Conservation (phyloP, 441 rosid species). For the Pelargonium fulgidum region DNA sequence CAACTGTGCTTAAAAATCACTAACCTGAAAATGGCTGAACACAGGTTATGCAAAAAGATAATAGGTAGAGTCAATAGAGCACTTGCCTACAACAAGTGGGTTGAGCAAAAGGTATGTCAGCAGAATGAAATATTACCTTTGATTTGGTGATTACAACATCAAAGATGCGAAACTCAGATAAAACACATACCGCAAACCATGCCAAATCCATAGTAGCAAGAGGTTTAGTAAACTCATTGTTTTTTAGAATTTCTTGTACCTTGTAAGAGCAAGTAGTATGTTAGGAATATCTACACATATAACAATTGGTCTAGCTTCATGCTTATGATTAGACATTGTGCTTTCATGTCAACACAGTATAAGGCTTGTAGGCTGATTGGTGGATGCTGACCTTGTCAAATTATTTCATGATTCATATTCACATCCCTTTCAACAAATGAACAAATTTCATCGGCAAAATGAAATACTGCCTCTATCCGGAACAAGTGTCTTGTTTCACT, state of each 20-base stretch:
- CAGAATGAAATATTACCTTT: not conserved
- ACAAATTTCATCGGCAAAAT: too few species aligned
- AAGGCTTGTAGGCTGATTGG: not conserved
- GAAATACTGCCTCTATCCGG: too few species aligned
- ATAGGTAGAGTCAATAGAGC: conserved; percentile 34
- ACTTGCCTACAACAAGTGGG: conserved; percentile 26
- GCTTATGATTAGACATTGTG: not conserved
- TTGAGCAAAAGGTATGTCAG: too few species aligned
- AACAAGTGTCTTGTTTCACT: too few species aligned
- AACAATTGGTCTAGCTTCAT: not conserved
- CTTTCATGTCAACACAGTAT: not conserved
- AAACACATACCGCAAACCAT: conserved; percentile 40
- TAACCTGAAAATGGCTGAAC: conserved; percentile 35
- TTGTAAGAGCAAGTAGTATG: conserved; percentile 5
- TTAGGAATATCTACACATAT: not conserved
- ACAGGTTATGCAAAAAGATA: conserved; percentile 32
- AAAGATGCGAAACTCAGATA: not conserved
- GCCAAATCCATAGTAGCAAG: conserved; percentile 39
- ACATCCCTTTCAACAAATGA: not conserved
- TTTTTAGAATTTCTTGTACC: conserved; percentile 41
- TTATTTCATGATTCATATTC: not conserved
- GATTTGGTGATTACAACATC: not conserved
- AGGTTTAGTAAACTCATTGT: conserved; percentile 34
- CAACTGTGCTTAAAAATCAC: conserved; percentile 13
- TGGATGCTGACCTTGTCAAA: not conserved